Conservation (phyloP, 768 basidiomycete species). For the Boletus sp. region DNA sequence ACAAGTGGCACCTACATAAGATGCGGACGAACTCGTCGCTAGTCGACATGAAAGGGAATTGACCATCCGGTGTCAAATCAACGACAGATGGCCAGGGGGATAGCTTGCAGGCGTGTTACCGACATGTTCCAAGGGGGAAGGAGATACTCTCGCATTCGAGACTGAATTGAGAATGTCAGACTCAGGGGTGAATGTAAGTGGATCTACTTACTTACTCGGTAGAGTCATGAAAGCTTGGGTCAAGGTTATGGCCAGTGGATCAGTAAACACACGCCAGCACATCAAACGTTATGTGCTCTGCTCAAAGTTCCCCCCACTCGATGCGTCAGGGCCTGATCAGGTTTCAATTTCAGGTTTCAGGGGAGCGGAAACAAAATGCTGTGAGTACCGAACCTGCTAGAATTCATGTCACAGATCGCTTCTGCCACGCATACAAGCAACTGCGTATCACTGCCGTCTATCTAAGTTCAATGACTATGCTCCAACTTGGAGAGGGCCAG, state of each 20-base stretch:
- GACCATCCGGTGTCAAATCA: constrained; percentile 7
- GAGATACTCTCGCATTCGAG: constrained; percentile 20
- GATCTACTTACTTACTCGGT: constrained; percentile 16
- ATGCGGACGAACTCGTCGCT: background rate
- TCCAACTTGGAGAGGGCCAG: constrained; percentile 3
- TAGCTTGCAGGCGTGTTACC: constrained; percentile 8
- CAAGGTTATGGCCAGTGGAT: constrained; percentile 9
- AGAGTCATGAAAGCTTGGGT: constrained; percentile 12
- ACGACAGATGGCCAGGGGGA: constrained; percentile 7
- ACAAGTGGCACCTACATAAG: background rate
- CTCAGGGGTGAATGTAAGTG: constrained; percentile 24
- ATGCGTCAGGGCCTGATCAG: background rate
- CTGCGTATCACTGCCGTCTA: background rate
- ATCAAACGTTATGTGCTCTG: constrained; percentile 2
- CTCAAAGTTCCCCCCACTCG: background rate
- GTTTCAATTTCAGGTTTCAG: constrained; percentile 4
- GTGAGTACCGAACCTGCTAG: background rate
- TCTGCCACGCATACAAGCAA: background rate
- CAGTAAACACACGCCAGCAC: background rate
- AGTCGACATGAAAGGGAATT: background rate
- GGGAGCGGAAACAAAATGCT: background rate
- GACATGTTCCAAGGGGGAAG: constrained; percentile 17
- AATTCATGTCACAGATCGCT: constrained; percentile 1
- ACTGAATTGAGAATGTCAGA: constrained; percentile 22
- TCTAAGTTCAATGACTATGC: constrained; percentile 4